phyloP scores from a whole-genome alignment of 2,329 filamentous ascomycete species.

The Sporothrix variecibatus region DNA sequence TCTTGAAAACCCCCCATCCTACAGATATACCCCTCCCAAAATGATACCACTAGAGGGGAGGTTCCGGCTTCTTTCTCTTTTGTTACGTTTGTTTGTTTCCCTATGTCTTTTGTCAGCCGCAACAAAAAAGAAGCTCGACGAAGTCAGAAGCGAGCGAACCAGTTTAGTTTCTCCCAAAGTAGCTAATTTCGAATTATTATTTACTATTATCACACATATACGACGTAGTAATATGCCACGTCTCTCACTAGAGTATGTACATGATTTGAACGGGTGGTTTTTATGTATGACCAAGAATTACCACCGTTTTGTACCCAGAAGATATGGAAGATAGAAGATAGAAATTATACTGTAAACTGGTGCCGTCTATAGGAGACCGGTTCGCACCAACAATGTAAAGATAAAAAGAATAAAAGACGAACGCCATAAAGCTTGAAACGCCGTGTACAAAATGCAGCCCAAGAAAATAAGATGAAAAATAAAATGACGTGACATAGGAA shows the following conservation, averaged over 20 bases:
- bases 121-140: background rate
- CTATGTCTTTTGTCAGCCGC: slow-evolving; percentile 4
- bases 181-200: slow-evolving; percentile 19
- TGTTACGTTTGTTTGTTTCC: slow-evolving; percentile 11
- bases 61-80: slow-evolving; percentile 20
- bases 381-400: background rate
- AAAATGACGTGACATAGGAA: slow-evolving; percentile 2
- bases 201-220: background rate
- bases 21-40: slow-evolving; percentile 24
- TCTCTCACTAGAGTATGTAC: background rate
- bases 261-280: too few relatives aligned
- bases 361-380: background rate
- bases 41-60: slow-evolving; percentile 25
- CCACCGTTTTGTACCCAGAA: background rate
- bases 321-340: background rate
- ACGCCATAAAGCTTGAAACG: slow-evolving; percentile 8
- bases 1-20: background rate
- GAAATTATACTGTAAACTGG: background rate
- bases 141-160: slow-evolving; percentile 22
- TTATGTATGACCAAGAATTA: background rate
- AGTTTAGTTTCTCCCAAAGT: slow-evolving; percentile 4
- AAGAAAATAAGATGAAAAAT: background rate
- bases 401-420: background rate
- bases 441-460: background rate
- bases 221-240: background rate